Evolutionary conservation across 768 basidiomycete species (phyloP), one percentile per base, ranked within the genome.

Genomic region (Lactarius hengduanensis): DNA sequence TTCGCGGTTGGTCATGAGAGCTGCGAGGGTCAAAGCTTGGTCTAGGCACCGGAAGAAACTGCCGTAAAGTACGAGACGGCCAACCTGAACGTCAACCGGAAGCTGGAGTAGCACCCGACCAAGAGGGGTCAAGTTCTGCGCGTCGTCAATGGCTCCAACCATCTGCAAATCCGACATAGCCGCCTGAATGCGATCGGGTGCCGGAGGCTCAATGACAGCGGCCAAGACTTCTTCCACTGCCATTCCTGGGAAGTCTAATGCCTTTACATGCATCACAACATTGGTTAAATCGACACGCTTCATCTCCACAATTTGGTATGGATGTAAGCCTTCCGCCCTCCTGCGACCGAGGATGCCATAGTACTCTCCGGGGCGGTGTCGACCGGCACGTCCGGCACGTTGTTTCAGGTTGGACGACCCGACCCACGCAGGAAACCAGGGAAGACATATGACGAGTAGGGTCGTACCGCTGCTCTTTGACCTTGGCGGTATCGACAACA

Each of bases 181-280:
- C 57, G 92, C 88, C 15, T 77, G 78, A 40, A 98, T 88, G 26
- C 92, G 89, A 41, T 83, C 83, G 1, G 84, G 77, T 41, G 84
- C 86, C n/a, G 96, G 96, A 18, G 96, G 90, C 74, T 98, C 95
- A 62, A 97, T 97, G 15, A 89, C 83, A 13, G 85, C 87, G 1
- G 85, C 86, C 41, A 98, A 81, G 26, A 97, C 94, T 66, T 96
- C 90, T 72, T 96, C 91, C 7, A 94, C 91, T 34, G 85, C 78
- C 86, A 94, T 86, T 54, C 85, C 86, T 7, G 92, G 91, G 74
- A 97, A 90, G 74, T 93, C 88, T 41, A 97, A 83, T 10, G 94
- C 94, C 73, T 96, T 97, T 76, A 98, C 86, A 74, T 95, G 95
- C 95, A 98, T 98, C 18, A 96, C 93, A 57, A 96, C 89, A 73